Evolutionary conservation across 2,329 filamentous ascomycete species (phyloP), one percentile per base, ranked within the genome.

Genomic region (Colletotrichum chrysophilum): DNA sequence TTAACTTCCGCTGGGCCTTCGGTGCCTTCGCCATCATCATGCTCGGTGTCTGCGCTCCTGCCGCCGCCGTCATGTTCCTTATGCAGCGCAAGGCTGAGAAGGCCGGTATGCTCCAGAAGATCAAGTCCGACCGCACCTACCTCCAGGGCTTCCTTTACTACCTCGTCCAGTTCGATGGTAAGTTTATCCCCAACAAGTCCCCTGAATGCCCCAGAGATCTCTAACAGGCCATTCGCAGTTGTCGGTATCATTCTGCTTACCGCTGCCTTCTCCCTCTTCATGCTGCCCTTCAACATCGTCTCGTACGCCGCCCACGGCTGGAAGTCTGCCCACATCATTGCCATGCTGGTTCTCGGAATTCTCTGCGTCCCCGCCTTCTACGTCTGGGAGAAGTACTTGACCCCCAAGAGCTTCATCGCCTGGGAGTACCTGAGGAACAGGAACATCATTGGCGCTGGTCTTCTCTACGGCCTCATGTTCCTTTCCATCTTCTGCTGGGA

Each of bases 21-120:
- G 92, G 91, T 30, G 88, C 89, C 71, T 94, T 93, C 82, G 86
- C 88, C 71, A 92, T 94, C 79, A 90, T 94, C 76, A 80, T 92
- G 18, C 88, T 91, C 9, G 86, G 88, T 24, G 88, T 86, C 74
- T 82, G 81, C 34, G 69, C 84, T 4, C 87, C 86, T 7, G 80
- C 85, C 9, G 78, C 82, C n/a, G 67, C 78, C 9, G 77, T 86
- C 66, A 82, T 87, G 66, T 77, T 84, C 61, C 61, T 81, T 56
- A 81, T 81, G 64, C 82, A 86, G 80, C 84, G 86, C 34, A 91
- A 88, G 80, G 90, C 90, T 14, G 86, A 87, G 72, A 86, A 85
- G 73, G 80, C 85, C 16, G 90, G 89, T 6, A 77, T 89, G 14
- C 78, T 79, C 56, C 56, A 67, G 43, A 74, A 69, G 65, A 26